These are phyloP conservation scores for Arthromyces matolae DNA, from an alignment of 768 basidiomycete genomes.

Conservation along the genomic window DNA sequence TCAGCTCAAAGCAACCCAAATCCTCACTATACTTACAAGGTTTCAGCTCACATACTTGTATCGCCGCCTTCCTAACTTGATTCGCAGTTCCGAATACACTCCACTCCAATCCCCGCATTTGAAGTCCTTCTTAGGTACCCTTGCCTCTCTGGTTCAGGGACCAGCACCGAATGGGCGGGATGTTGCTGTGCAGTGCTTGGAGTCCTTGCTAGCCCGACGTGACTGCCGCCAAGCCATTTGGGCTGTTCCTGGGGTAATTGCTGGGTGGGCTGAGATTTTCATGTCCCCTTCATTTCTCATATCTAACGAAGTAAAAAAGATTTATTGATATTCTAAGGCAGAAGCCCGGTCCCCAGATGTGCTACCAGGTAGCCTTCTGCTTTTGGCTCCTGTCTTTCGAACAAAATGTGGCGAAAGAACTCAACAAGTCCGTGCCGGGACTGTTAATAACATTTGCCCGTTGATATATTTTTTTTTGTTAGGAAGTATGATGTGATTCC, in stretches of 20 bases:
- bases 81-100: conserved; percentile 45
- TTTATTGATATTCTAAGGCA: conserved; percentile 80
- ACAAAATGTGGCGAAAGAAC: conserved; percentile 73
- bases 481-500: conserved; percentile 92
- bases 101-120: conserved; percentile 50
- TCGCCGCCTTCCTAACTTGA: not conserved
- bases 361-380: conserved; percentile 90
- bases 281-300: not conserved
- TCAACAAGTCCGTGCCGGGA: conserved; percentile 87
- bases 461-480: not conserved
- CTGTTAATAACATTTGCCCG: too few relatives aligned
- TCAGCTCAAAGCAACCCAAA: conserved; percentile 86
- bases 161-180: conserved; percentile 70
- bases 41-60: conserved; percentile 23
- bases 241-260: conserved; percentile 63
- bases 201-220: conserved; percentile 76
- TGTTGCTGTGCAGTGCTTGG: conserved; percentile 87
- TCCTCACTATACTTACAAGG: conserved; percentile 84
- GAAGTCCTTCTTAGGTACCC: conserved; percentile 53
- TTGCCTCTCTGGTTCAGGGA: conserved; percentile 61
- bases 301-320: conserved; percentile 34
- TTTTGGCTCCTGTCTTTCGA: conserved; percentile 95
- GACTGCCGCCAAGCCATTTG: conserved; percentile 81
- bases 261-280: conserved; percentile 47
- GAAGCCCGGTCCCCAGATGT: conserved; percentile 87